These are phyloP conservation scores for Aspergillus glaucus DNA, from an alignment of 2,329 filamentous ascomycete species.

Conservation along the genomic window DNA sequence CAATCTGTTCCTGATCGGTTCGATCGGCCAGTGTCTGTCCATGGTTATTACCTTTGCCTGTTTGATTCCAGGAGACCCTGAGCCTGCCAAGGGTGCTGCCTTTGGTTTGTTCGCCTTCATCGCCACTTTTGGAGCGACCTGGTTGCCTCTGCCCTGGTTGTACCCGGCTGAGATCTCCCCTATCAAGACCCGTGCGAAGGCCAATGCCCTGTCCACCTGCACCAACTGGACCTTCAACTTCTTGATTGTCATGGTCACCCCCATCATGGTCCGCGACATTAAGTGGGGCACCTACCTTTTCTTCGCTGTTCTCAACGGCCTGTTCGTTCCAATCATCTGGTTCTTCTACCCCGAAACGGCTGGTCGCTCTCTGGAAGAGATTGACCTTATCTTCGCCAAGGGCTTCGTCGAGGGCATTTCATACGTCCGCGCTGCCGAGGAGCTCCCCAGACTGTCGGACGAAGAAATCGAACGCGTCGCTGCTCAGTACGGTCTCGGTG, in stretches of 20 bases:
- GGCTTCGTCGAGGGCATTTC: not conserved
- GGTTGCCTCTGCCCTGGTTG: constrained; percentile 55
- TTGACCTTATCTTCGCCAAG: constrained; percentile 11
- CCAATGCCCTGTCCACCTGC: constrained; percentile 45
- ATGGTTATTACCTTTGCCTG: constrained; percentile 20
- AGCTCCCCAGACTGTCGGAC: not conserved
- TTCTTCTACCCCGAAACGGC: constrained; percentile 29
- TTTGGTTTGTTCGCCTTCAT: constrained; percentile 57
- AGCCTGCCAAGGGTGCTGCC: constrained; percentile 16
- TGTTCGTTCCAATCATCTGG: constrained; percentile 21
- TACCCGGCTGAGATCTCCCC: constrained; percentile 45
- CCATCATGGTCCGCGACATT: constrained; percentile 22
- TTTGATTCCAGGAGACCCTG: constrained; percentile 9
- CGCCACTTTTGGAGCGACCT: constrained; percentile 58
- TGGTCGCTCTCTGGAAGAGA: constrained; percentile 24
- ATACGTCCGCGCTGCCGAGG: not conserved
- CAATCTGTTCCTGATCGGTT: constrained; percentile 10
- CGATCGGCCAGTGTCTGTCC: constrained; percentile 21
- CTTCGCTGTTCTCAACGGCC: constrained; percentile 21
- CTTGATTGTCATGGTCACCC: constrained; percentile 28
- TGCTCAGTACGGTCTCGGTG: not conserved
- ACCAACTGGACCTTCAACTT: constrained; percentile 50
- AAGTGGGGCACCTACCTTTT: constrained; percentile 28
- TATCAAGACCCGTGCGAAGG: constrained; percentile 46
- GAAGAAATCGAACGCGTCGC: not conserved